Evolutionary conservation across 1,139 yeast species (phyloP), one percentile per base, ranked within the genome.

Genomic region (Suhomyces choctaworum): DNA sequence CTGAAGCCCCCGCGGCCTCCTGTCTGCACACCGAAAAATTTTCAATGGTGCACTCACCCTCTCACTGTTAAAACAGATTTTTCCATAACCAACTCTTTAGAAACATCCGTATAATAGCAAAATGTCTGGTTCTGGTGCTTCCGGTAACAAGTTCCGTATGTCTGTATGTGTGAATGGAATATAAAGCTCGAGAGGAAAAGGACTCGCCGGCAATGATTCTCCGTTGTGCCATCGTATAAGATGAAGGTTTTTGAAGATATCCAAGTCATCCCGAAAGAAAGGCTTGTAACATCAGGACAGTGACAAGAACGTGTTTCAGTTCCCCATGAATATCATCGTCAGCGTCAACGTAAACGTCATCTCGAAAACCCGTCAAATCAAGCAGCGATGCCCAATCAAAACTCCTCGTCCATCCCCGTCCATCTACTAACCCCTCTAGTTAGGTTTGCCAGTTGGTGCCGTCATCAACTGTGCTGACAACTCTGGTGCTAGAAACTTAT

Each of bases 361-460:
- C n/a, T n/a, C n/a, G n/a, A n/a, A n/a, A n/a, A n/a, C n/a, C n/a
- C n/a, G n/a, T n/a, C n/a, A n/a, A n/a, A n/a, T n/a, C n/a, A n/a
- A n/a, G n/a, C n/a, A n/a, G n/a, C n/a, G n/a, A n/a, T n/a, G n/a
- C n/a, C n/a, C n/a, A n/a, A n/a, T n/a, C n/a, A n/a, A n/a, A n/a
- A n/a, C n/a, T n/a, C n/a, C n/a, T n/a, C n/a, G n/a, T n/a, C n/a
- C n/a, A n/a, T n/a, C n/a, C n/a, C n/a, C n/a, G n/a, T n/a, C n/a
- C n/a, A n/a, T 23, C 7, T 56, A 53, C 58, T 55, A 54, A 51
- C 59, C 47, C 54, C 54, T 61, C 80, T 38, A 38, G 41, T 89
- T 94, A 80, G 99, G 96, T 83, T 87, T 94, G 73, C 99, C 99
- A 78, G 85, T 81, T 62, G 98, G 98, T 77, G 99, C 99, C 76